Evolutionary conservation across 2,329 filamentous ascomycete genomes (phyloP).

Genomic region (Fusarium tricinctum): DNA sequence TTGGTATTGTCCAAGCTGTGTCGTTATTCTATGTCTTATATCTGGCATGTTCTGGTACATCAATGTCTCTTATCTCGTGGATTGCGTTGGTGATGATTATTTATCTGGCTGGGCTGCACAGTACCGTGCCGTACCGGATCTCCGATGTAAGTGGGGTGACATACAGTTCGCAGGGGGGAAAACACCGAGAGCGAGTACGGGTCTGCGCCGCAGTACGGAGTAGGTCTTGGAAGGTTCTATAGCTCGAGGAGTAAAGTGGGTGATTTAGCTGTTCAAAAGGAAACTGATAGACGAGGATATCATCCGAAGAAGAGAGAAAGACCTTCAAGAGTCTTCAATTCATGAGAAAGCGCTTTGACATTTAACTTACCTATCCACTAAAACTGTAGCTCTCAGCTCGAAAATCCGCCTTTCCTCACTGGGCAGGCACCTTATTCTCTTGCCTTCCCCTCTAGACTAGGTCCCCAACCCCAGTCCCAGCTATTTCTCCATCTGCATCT

Average conservation of each 20-base stretch:
- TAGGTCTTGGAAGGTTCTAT: slow-evolving; percentile 5
- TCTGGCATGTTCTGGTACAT: slow-evolving; percentile 18
- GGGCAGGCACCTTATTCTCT: slow-evolving; percentile 33
- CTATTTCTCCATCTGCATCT: slow-evolving; percentile 38
- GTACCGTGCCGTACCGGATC: slow-evolving; percentile 34
- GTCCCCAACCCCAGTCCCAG: slow-evolving; percentile 39
- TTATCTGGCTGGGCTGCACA: slow-evolving; percentile 3
- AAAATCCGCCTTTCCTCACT: slow-evolving; percentile 38
- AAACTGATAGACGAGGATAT: slow-evolving; percentile 3
- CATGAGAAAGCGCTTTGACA: slow-evolving; percentile 3
- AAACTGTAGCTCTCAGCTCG: slow-evolving; percentile 34
- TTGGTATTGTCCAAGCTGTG: neutral
- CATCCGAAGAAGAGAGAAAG: neutral
- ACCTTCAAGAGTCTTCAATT: neutral
- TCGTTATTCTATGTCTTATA: slow-evolving; percentile 20
- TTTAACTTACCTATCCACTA: slow-evolving; percentile 16
- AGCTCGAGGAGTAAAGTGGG: neutral
- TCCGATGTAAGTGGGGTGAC: slow-evolving; percentile 44
- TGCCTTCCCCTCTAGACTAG: slow-evolving; percentile 26
- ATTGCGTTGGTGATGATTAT: neutral
- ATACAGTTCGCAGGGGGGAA: slow-evolving; percentile 30
- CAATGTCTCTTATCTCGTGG: slow-evolving; percentile 19
- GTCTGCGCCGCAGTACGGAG: too few species aligned
- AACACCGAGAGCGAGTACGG: slow-evolving; percentile 34
- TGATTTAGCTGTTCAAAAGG: neutral